Base-by-base conservation (phyloP, 768 basidiomycete species). In the Suillus lakei region DNA sequence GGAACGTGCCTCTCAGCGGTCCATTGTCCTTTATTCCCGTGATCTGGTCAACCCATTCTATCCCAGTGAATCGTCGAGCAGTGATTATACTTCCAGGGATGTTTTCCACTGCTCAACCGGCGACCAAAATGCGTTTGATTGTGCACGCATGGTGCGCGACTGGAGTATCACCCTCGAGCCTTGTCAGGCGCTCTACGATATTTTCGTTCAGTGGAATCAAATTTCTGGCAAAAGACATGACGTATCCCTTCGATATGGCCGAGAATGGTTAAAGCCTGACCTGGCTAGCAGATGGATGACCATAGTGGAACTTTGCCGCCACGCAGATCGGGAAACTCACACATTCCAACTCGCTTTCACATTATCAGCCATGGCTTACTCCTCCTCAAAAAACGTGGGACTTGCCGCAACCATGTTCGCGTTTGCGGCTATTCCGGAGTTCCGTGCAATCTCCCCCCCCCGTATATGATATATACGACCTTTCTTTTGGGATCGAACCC, bases 371-470 rank as follows among this genome's bases (percentile, higher is more conserved):
- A 70, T 79, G 69, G 71, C 63, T 7, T 80, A 78, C 61, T 65
- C 51, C 3, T 72, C 73, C 13, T 58, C 73, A 1, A 7, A 58
- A 0, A 28, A 63, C 32, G 16, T 62, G 3, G 58, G 61, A 26
- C 66, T 78, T 26, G 66, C 77, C 16, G 68, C 73, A 9, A 69
- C 72, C 7, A 61, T 81, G 2, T 63, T 81, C 5, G 74, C 80
- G 0, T 76, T 79, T 66, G 66, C 66, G 9, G 55, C 63, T 1
- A 55, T 67, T 21, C 55, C 71, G 36, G 48, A 59, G 10, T 67
- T 71, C 61, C 1, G 9, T 23, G 28, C 6, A 1, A 55, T 64
- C 41, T n/a, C 34, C 26, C 69, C 69, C 65, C 21, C 71, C 63
- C 34, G 58, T 54, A 6, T 44, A 60, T 32, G 43, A 48, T n/a